Conservation (phyloP, 108 stramenopile species). For the Nitzschia palea region DNA sequence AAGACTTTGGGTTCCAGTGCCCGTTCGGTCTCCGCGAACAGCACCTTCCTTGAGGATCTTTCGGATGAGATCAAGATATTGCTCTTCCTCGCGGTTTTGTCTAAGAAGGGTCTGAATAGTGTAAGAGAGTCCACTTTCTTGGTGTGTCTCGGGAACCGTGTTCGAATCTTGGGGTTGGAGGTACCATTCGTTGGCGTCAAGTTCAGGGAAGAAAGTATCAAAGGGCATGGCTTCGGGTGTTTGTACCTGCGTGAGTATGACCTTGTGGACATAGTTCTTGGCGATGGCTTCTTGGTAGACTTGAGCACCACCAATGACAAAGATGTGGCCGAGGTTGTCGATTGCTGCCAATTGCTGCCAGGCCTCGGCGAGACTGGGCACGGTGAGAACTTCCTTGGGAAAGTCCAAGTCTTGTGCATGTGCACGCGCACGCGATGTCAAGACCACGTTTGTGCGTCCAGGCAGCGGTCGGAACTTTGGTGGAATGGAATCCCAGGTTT, state of each 20-base stretch:
- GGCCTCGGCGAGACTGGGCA: conserved; percentile 79
- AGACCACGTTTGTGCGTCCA: conserved; percentile 92
- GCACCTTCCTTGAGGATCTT: conserved; percentile 93
- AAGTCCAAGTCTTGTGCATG: conserved; percentile 3
- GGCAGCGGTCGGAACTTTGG: conserved; percentile 89
- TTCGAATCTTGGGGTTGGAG: conserved; percentile 21
- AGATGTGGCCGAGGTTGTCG: conserved; percentile 71
- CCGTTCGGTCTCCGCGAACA: conserved; percentile 95
- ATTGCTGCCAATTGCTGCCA: conserved; percentile 51
- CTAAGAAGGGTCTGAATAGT: conserved; percentile 41
- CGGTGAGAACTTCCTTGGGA: conserved; percentile 64
- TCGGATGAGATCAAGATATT: conserved; percentile 92
- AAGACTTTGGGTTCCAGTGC: conserved; percentile 96
- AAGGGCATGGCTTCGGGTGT: conserved; percentile 58
- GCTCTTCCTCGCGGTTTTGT: conserved; percentile 86
- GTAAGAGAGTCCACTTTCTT: conserved; percentile 52
- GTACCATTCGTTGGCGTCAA: conserved; percentile 53
- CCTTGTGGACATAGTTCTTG: conserved; percentile 60
- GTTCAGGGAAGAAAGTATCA: conserved; percentile 78
- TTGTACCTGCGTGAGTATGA: conserved; percentile 71
- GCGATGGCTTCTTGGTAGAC: conserved; percentile 86
- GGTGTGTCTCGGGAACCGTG: conserved; percentile 15
- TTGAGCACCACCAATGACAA: conserved; percentile 94
- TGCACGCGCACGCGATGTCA: conserved; percentile 47
- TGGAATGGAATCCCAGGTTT: conserved; percentile 98